phyloP scores from a whole-genome alignment of 306 rosid species.

The Abrus precatorius region DNA sequence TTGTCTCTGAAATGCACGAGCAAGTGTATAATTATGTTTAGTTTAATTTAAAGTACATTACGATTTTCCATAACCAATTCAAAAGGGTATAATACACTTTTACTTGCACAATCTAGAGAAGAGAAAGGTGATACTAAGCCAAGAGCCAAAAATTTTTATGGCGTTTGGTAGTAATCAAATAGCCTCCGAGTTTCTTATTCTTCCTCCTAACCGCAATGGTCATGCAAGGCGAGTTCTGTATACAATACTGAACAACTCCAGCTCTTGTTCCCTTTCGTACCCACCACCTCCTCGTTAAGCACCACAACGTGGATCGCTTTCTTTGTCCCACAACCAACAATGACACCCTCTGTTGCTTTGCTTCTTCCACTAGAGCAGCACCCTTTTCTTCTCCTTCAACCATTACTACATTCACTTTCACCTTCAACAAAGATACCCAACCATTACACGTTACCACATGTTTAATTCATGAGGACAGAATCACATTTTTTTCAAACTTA shows the following conservation, averaged over 20 bases:
- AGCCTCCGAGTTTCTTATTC: conserved; percentile 80
- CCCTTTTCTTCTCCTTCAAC: conserved; percentile 79
- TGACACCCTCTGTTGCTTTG: conserved; percentile 72
- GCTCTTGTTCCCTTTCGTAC: conserved; percentile 39
- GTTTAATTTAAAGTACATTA: not conserved
- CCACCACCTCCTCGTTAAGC: conserved; percentile 50
- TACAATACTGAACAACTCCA: conserved; percentile 71
- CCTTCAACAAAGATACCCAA: conserved; percentile 50
- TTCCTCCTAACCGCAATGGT: conserved; percentile 88
- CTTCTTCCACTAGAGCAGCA: conserved; percentile 72
- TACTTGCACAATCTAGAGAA: too few species aligned
- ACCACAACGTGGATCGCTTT: conserved; percentile 60
- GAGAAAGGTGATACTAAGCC: conserved; percentile 52
- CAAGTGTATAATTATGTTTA: not conserved
- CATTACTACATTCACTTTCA: conserved; percentile 70
- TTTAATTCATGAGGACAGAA: not conserved
- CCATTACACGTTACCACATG: not conserved
- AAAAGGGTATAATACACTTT: not conserved
- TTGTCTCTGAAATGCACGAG: not conserved
- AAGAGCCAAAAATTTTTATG: conserved; percentile 95
- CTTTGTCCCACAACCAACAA: conserved; percentile 82
- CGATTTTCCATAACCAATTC: not conserved
- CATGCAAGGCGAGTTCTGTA: conserved; percentile 85
- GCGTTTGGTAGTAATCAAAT: conserved; percentile 88
- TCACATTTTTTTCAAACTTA: conserved; percentile 41